Conservation (phyloP, 2,329 filamentous ascomycete genomes). For the Huntiella omanensis region DNA sequence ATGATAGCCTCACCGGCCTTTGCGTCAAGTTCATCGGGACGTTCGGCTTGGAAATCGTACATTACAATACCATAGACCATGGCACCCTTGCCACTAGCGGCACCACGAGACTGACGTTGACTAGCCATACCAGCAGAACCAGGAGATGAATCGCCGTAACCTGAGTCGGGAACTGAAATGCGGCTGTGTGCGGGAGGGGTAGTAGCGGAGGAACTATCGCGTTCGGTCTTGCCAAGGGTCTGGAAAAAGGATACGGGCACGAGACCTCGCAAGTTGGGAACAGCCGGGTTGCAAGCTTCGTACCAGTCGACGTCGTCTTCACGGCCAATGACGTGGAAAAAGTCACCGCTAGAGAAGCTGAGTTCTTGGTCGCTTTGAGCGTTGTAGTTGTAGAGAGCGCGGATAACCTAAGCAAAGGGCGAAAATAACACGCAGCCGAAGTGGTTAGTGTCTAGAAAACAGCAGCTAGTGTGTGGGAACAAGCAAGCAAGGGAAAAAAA, state of each 20-base stretch:
- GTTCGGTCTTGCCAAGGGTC: slow-evolving; percentile 73
- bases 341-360: slow-evolving; percentile 85
- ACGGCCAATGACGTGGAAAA: slow-evolving; percentile 92
- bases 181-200: slow-evolving; percentile 27
- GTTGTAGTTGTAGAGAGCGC: slow-evolving; percentile 84
- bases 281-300: slow-evolving; percentile 86
- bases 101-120: slow-evolving; percentile 31
- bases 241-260: slow-evolving; percentile 93
- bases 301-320: slow-evolving; percentile 95
- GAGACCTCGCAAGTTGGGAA: slow-evolving; percentile 72
- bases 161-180: slow-evolving; percentile 46
- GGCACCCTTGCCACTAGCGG: slow-evolving; percentile 28
- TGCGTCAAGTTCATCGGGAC: slow-evolving; percentile 89
- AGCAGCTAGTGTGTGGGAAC: slow-evolving; percentile 4
- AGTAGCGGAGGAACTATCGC: slow-evolving; percentile 45
- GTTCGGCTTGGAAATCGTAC: slow-evolving; percentile 89
- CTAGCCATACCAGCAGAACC: slow-evolving; percentile 12
- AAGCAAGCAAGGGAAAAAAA: slow-evolving; percentile 1
- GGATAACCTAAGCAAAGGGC: slow-evolving; percentile 53
- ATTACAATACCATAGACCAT: slow-evolving; percentile 96
- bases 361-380: slow-evolving; percentile 61
- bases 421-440: neutral
- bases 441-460: neutral
- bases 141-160: slow-evolving; percentile 46
- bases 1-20: slow-evolving; percentile 94